Evolutionary conservation across 1,284 basidiomycete genomes (phyloP), one percentile per base, ranked within the genome.

Genomic region (Singerocomus inundabilis): DNA sequence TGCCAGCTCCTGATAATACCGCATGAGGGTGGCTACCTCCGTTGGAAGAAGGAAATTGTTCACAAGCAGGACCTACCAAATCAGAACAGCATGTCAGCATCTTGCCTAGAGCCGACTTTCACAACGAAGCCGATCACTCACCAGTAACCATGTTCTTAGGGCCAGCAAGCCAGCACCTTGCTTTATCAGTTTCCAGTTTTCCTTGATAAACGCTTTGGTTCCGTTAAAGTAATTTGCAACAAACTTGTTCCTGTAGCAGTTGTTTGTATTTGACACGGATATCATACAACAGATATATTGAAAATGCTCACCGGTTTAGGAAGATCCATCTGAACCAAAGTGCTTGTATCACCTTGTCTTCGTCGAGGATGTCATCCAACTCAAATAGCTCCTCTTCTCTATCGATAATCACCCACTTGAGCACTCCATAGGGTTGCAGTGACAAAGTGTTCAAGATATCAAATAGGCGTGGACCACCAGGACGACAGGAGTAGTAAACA

Each of bases 251-350:
- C 80, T 84, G 36, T 7, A 30, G 28, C 24, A 12, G 18, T 28
- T 13, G 21, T 43, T 49, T 35, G 5, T n/a, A 21, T 18, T 52
- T 25, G 39, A 34, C 25, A 10, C 33, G 21, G 4, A 6, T 30
- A 25, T 21, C 21, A 21, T 21, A 21, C 15, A 13, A 15, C 18
- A 36, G 8, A 11, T 4, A 15, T 6, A 44, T 7, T 4, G 21
- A 24, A 15, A 32, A 21, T 5, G 48, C 72, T 52, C 48, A 85
- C 85, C 80, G 67, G 57, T 87, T 77, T 31, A 84, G 64, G 44
- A 82, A 67, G 3, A 88, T 84, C 86, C 85, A 90, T 48, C 88
- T 65, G 18, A 72, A 78, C 88, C 87, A 89, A 8, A 90, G 67
- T 2, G 85, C 84, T 49, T 82, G 77, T 72, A 90, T 84, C 5